Percentiles rank a stretch among this genome's conserved stretches.
phyloP scores from a whole-genome alignment of 371 early-diverging fungal genomes.

The Mortierella sp. region DNA sequence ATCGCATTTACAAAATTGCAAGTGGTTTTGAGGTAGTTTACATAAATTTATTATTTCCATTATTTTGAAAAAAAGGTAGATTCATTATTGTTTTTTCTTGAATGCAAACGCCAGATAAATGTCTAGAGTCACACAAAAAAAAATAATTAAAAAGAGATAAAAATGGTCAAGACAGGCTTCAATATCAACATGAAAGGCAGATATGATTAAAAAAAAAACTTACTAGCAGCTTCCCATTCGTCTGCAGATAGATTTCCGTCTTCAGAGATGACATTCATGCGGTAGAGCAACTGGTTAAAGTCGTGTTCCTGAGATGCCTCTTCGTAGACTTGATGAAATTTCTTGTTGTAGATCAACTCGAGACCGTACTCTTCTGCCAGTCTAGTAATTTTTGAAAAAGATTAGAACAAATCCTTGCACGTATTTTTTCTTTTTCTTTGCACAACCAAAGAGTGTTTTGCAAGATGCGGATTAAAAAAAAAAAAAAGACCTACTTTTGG shows the following conservation, averaged over 20 bases:
- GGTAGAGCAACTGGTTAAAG: conserved; percentile 69
- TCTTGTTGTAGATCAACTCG: conserved; percentile 72
- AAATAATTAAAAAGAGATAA: not conserved
- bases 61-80: not conserved
- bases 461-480: not conserved
- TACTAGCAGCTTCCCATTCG: conserved; percentile 95
- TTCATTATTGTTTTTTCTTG: conserved; percentile 55
- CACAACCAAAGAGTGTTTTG: too few relatives aligned
- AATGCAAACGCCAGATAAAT: conserved; percentile 73
- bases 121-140: conserved; percentile 36
- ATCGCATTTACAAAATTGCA: too few relatives aligned
- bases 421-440: too few relatives aligned
- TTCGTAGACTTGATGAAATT: conserved; percentile 87
- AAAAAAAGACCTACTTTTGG: conserved; percentile 65
- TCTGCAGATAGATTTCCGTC: conserved; percentile 74
- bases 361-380: conserved; percentile 91
- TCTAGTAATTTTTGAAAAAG: conserved; percentile 49
- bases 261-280: conserved; percentile 89
- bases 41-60: not conserved
- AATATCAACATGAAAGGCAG: not conserved
- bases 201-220: conserved; percentile 25
- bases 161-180: not conserved
- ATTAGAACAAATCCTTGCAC: conserved; percentile 12
- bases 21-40: not conserved
- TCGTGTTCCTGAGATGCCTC: conserved; percentile 67